These are phyloP conservation scores for Cornus suecica DNA, from an alignment of 148 eudicot genomes.

Conservation along the genomic window DNA sequence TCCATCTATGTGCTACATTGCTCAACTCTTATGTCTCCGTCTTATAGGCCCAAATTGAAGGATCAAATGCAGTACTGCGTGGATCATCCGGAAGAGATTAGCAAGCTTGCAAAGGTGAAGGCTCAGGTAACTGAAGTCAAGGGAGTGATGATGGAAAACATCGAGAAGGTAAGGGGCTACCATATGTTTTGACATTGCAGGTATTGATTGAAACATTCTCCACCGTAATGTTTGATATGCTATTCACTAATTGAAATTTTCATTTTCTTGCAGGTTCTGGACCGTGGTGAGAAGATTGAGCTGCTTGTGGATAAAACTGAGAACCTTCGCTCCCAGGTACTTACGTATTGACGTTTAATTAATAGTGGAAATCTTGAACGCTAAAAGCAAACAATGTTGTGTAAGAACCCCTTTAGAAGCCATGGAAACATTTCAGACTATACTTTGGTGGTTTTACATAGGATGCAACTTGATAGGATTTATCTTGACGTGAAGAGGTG, in stretches of 20 bases:
- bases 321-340: conserved; percentile 28
- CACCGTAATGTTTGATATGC: background rate
- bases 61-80: conserved; percentile 26
- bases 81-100: conserved; percentile 26
- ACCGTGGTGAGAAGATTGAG: conserved; percentile 35
- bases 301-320: conserved; percentile 32
- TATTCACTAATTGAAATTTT: background rate
- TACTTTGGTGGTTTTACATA: too few species aligned
- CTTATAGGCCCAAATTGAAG: conserved; percentile 22
- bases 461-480: too few species aligned
- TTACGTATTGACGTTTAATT: background rate
- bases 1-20: background rate
- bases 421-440: too few species aligned
- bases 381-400: too few species aligned
- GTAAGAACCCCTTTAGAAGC: too few species aligned
- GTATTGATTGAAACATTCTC: background rate
- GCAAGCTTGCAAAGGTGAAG: conserved; percentile 24
- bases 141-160: conserved; percentile 31
- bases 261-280: conserved; percentile 22
- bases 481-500: too few species aligned
- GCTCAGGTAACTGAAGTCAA: conserved; percentile 28
- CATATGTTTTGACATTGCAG: background rate
- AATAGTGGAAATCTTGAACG: background rate
- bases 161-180: conserved; percentile 21
- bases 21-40: background rate